Base-by-base conservation (phyloP, 306 rosid genomes). In the Begonia peltatifolia region DNA sequence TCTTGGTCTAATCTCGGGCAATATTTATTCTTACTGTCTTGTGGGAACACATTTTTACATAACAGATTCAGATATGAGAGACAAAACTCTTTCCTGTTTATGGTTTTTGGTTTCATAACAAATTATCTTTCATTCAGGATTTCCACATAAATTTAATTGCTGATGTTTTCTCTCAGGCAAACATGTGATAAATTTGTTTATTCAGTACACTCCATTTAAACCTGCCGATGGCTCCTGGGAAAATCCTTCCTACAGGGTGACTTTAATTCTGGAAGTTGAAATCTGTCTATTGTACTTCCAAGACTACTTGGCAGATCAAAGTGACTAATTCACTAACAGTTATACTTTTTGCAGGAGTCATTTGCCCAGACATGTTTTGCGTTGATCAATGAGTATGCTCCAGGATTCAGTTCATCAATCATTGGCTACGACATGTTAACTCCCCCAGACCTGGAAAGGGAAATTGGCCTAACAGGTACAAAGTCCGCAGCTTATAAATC, bases 401-500 rank as follows among this genome's bases (percentile, higher is more conserved):
- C 95, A 13, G 83, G 87, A 52, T 85, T 90, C 70, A 76, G 94
- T 65, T 42, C 87, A 60, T 82, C 97, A 53, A 18, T 89, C n/a
- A 61, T 89, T 57, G 97, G 76, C n/a, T 80, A 84, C 42, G 95
- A 89, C 68, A 84, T 84, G 97, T 68, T 89, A 75, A 82, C 97
- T 41, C 97, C 97, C 2, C 97, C 93, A 42, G 97, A 89, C 64
- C 97, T 89, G 59, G 97, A 89, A 68, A 79, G 89, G 70, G 94
- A 84, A 80, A 65, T 89, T 13, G 97, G 95, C 62, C 67, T 89
- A 69, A 89, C 95, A 63, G 96, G 97, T 88, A 70, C 63, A 2
- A 10, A 50, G 14, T 14, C 48, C 12, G 23, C 23, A 20, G 23
- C 23, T 20, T 20, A 3, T 20, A 20, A 20, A 20, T 20, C 23